Evolutionary conservation across 805 yeast genomes (phyloP), one percentile per base, ranked within the genome.

Genomic region (Candida suzukii): DNA sequence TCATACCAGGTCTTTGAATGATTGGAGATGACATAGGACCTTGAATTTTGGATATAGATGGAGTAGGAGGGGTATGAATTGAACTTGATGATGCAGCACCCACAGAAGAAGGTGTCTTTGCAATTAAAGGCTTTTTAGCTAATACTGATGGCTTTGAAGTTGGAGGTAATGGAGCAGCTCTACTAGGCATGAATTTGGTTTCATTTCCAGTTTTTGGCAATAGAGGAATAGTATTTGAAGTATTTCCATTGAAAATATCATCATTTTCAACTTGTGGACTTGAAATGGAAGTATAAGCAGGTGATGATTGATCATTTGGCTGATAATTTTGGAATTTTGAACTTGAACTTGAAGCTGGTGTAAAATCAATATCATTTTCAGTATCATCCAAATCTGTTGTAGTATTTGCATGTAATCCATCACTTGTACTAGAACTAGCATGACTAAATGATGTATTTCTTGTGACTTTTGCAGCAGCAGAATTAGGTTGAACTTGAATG

Each of bases 131-230:
- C 29, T 29, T 29, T n/a, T n/a, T 26, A 11, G 25, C 8, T 29
- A 24, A n/a, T 11, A 5, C n/a, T 11, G 38, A 17, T 19, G 26
- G 6, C 2, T 38, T 46, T 31, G 58, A 53, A n/a, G 57, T 56
- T 10, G 64, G 63, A 16, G 62, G 66, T 3, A 62, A 59, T 17
- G 68, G 69, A 16, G 64, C 64, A 34, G 58, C 67, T 42, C 65
- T 52, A 30, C 50, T 54, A 14, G 68, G 68, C 17, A 60, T 52
- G 41, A 48, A 59, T 37, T 58, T 62, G 8, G 38, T 49, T 37
- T 58, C 61, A 19, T 37, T 39, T 27, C n/a, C n/a, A n/a, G n/a
- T n/a, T n/a, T n/a, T n/a, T n/a, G n/a, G n/a, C n/a, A n/a, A n/a
- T n/a, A n/a, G n/a, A n/a, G n/a, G n/a, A n/a, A n/a, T n/a, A n/a